Conservation (phyloP, 352 stramenopile species). For the Pythium apleroticum region DNA sequence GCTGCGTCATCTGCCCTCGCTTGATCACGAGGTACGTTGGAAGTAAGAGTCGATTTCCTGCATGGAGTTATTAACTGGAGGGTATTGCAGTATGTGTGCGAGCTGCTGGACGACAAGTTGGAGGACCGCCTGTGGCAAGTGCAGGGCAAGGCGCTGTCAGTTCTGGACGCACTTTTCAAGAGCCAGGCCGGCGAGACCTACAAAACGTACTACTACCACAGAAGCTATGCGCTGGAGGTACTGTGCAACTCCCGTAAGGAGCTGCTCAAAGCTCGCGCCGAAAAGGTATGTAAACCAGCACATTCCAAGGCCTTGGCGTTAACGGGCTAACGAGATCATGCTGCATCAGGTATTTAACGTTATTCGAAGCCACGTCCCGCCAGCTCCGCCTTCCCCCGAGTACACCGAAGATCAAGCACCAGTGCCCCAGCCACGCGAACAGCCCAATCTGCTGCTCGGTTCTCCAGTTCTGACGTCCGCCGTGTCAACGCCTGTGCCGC, state of each 20-base stretch:
- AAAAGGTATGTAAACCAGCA: constrained; percentile 46
- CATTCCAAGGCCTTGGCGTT: background rate
- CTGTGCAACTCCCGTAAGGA: constrained; percentile 71
- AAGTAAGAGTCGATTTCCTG: too few relatives aligned
- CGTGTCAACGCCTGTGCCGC: constrained; percentile 4
- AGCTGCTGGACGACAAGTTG: constrained; percentile 87
- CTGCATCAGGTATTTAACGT: constrained; percentile 29
- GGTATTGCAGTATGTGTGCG: constrained; percentile 65
- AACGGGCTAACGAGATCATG: background rate
- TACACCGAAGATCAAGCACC: background rate
- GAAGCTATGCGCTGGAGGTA: constrained; percentile 48
- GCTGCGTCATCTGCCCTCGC: constrained; percentile 61
- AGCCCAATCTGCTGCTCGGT: constrained; percentile 6
- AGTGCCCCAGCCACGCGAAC: background rate
- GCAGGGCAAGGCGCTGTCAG: constrained; percentile 76
- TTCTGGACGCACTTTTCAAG: constrained; percentile 68
- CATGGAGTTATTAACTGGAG: too few relatives aligned
- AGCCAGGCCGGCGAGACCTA: constrained; percentile 57
- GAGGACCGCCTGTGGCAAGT: constrained; percentile 79
- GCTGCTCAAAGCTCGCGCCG: constrained; percentile 66
- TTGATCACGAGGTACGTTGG: constrained; percentile 68
- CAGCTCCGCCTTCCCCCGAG: constrained; percentile 18
- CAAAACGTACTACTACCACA: constrained; percentile 65
- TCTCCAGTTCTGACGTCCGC: background rate
- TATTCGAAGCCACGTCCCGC: constrained; percentile 32